Conservation (phyloP, 805 yeast genomes). For the Komagataella pseudopastoris region DNA sequence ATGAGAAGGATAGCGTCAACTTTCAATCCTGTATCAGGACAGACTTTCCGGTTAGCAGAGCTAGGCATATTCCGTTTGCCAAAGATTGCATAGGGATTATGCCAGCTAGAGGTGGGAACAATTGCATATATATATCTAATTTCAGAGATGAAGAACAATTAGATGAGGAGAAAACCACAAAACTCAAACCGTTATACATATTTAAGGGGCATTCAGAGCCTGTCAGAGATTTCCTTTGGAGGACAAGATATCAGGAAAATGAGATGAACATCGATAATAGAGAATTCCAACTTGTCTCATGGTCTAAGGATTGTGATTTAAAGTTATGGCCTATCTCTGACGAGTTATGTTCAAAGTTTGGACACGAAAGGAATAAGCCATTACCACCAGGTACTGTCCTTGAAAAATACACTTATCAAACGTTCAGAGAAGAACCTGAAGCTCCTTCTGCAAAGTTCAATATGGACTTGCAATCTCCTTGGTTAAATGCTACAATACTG, state of each 20-base stretch:
- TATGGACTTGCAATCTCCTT: not conserved
- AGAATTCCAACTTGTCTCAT: constrained; percentile 84
- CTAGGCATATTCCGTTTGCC: constrained; percentile 84
- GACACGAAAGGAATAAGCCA: constrained; percentile 23
- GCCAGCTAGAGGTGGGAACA: constrained; percentile 82
- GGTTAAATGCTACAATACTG: constrained; percentile 1
- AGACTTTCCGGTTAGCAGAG: constrained; percentile 80
- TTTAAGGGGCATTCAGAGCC: constrained; percentile 80
- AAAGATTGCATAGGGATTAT: constrained; percentile 68
- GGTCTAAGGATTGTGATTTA: constrained; percentile 84
- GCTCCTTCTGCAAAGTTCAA: constrained; percentile 1
- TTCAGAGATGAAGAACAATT: constrained; percentile 18
- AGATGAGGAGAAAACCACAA: constrained; percentile 19
- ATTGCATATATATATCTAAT: constrained; percentile 43
- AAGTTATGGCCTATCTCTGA: constrained; percentile 65
- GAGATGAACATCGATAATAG: constrained; percentile 42
- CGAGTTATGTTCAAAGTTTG: constrained; percentile 30
- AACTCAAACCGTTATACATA: constrained; percentile 37
- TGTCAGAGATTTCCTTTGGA: constrained; percentile 81
- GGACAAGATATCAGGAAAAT: constrained; percentile 38
- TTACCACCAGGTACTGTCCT: constrained; percentile 18
- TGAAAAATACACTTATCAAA: constrained; percentile 21
- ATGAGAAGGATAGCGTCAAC: constrained; percentile 21
- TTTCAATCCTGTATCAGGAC: constrained; percentile 54
- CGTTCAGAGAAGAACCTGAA: constrained; percentile 41